Evolutionary conservation across 345 rosid species (phyloP), one percentile per base, ranked within the genome.

Genomic region (Carallia pectinifolia): DNA sequence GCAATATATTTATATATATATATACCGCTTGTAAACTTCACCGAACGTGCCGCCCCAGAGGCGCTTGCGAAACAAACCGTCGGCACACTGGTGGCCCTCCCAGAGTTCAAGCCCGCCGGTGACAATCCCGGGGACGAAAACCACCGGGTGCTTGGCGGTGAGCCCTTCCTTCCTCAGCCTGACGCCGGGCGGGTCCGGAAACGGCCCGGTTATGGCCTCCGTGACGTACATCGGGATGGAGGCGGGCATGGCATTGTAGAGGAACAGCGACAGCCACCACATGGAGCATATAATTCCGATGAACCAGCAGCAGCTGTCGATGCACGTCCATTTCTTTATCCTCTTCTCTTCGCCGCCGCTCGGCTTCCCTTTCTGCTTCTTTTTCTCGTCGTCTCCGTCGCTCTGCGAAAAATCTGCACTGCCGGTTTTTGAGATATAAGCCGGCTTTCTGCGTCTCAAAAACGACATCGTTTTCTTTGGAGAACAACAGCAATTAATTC

Each of bases 41-140:
- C 92, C 92, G 63, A 88, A 88, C 4, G 89, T 83, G 37, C 88
- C 87, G 31, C 93, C 90, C 90, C 93, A 88, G 38, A 88, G 83
- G 17, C 89, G 82, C 76, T 88, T 86, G 70, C 90, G 69, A 56
- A 88, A 88, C 82, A 88, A 68, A 4, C 90, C 89, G 0, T 85
- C 90, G 27, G 93, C 86, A 48, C 90, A 88, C 30, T 79, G 86
- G 17, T 86, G 87, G 0, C 93, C 90, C 58, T 88, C 90, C 90
- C 89, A 86, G 30, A 88, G 76, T 77, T 88, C 90, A 39, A 88
- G 86, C 34, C 93, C 90, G 5, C 86, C 87, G 1, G 90, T 88
- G 55, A 88, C 90, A 12, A 88, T 86, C 27, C 93, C 93, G 31
- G 93, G 89, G 31, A 88, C 93, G 60, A 86, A 88, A 5, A 88